Evolutionary conservation across 73 alveolate species (phyloP).

Genomic region (Symbiodinium natans): DNA sequence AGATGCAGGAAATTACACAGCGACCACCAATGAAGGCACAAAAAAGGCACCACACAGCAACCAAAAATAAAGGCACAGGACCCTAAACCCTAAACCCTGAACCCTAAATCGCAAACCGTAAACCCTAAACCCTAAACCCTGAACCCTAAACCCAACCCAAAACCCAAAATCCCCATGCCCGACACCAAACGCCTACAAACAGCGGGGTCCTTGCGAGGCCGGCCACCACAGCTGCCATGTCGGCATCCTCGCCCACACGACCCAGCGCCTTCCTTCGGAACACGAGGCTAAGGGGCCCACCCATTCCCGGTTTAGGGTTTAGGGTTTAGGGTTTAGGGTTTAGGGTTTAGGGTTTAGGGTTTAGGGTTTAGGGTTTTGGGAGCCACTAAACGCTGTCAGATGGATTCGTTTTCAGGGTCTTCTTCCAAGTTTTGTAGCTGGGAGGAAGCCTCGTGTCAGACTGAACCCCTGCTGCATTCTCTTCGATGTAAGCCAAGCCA

Average conservation of each 20-base stretch:
- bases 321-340: background rate
- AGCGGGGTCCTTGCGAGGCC: background rate
- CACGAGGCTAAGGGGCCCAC: background rate
- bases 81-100: background rate
- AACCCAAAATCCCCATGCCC: background rate
- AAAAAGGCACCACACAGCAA: too few species aligned
- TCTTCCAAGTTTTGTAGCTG: too few species aligned
- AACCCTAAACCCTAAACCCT: background rate
- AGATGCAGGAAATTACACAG: too few species aligned
- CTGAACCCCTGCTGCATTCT: too few species aligned
- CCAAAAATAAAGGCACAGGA: too few species aligned
- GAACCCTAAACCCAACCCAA: background rate
- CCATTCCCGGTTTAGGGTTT: background rate
- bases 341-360: background rate
- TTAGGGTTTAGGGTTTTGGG: background rate
- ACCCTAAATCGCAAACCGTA: background rate
- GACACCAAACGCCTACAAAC: background rate
- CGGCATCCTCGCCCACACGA: conserved; percentile 3
- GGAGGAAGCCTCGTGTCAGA: too few species aligned
- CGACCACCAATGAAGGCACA: too few species aligned
- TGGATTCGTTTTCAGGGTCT: too few species aligned
- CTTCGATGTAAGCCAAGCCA: too few species aligned
- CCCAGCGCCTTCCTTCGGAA: background rate
- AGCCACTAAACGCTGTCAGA: too few species aligned
- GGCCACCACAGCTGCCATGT: background rate